A percentile compares a stretch with the other conserved stretches of the same genome.
Evolutionary conservation across 768 basidiomycete species (phyloP).

Genomic region (Phlebiopsis gigantea): DNA sequence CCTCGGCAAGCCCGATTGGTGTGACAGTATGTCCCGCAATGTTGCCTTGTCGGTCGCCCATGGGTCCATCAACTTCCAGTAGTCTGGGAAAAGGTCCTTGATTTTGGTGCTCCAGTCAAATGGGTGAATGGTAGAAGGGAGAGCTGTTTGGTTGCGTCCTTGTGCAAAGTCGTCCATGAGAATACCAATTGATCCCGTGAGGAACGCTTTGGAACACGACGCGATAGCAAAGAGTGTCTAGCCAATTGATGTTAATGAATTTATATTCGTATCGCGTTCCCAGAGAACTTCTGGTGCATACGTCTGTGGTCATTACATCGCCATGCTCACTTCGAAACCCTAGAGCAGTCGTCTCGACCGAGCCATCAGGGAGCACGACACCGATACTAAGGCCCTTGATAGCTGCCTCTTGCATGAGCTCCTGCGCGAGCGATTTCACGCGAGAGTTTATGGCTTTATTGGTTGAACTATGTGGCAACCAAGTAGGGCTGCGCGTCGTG

Average conservation of each 20-base stretch:
- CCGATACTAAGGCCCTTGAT: conserved; percentile 13
- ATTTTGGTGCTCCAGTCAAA: conserved; percentile 26
- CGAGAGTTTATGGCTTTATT: background rate
- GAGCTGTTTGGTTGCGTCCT: conserved; percentile 21
- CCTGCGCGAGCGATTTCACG: conserved; percentile 3
- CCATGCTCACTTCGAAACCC: conserved; percentile 11
- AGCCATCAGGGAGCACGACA: conserved; percentile 9
- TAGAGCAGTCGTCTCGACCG: conserved; percentile 3
- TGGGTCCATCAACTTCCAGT: conserved; percentile 37
- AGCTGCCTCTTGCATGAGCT: background rate
- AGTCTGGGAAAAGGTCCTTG: conserved; percentile 30
- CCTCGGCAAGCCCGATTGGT: conserved; percentile 35
- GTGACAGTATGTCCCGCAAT: conserved; percentile 33
- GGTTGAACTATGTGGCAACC: background rate
- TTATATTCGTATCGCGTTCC: background rate
- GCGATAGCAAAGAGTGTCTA: conserved; percentile 26
- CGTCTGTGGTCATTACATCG: conserved; percentile 4
- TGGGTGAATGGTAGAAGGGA: conserved; percentile 13
- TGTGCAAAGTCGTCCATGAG: conserved; percentile 26
- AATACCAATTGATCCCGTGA: conserved; percentile 20
- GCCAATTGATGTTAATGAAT: background rate
- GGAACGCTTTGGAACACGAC: conserved; percentile 28
- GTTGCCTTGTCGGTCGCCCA: conserved; percentile 33
- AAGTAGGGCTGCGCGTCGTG: background rate
- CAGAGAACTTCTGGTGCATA: background rate